A percentile compares a stretch with the other conserved stretches of the same genome.
Evolutionary conservation across 495 filamentous ascomycete genomes (phyloP).

Genomic region (Lasiosphaeriaceae sp.): DNA sequence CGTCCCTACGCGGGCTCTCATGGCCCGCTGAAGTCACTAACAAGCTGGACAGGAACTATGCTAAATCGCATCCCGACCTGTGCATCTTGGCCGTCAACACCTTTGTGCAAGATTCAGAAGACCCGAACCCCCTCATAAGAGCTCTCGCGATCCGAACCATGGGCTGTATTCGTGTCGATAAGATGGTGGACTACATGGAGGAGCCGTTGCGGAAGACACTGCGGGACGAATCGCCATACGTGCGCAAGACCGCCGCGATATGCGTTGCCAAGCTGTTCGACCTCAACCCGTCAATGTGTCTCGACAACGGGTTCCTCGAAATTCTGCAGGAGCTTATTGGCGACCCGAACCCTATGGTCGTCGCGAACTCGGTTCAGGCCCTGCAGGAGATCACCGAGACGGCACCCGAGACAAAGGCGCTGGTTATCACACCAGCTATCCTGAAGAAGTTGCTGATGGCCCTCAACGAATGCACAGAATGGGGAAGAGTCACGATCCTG

Average conservation of each 20-base stretch:
- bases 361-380: slow-evolving; percentile 93
- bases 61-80: slow-evolving; percentile 97
- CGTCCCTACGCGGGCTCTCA: background rate
- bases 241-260: slow-evolving; percentile 95
- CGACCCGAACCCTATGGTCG: slow-evolving; percentile 98
- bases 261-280: slow-evolving; percentile 98
- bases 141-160: slow-evolving; percentile 97
- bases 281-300: slow-evolving; percentile 81
- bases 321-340: slow-evolving; percentile 95
- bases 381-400: slow-evolving; percentile 87
- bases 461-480: slow-evolving; percentile 97
- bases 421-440: slow-evolving; percentile 73
- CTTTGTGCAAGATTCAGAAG: slow-evolving; percentile 98
- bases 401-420: slow-evolving; percentile 82
- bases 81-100: slow-evolving; percentile 99
- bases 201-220: slow-evolving; percentile 95
- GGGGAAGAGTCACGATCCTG: slow-evolving; percentile 95
- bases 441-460: slow-evolving; percentile 97
- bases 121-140: slow-evolving; percentile 93
- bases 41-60: slow-evolving; percentile 76
- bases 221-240: slow-evolving; percentile 95
- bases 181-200: slow-evolving; percentile 99
- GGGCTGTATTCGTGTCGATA: slow-evolving; percentile 97
- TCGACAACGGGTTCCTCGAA: slow-evolving; percentile 96
- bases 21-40: slow-evolving; percentile 13